Base-by-base conservation (phyloP, 768 basidiomycete species). In the Kondoa subrosea region DNA sequence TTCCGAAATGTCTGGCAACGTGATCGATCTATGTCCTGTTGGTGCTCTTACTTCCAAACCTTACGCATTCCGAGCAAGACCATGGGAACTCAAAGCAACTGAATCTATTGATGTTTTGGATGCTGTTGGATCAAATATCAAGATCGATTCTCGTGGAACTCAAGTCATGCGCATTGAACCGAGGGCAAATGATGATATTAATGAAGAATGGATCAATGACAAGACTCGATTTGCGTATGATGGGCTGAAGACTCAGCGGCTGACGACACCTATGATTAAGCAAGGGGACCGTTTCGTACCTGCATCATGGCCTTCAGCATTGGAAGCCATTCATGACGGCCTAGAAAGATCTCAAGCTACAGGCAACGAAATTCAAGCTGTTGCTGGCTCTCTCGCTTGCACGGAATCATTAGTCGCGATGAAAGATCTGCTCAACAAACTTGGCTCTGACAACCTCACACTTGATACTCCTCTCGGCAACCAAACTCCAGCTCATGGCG, bases 131-230 rank as follows among this genome's bases (percentile, higher is more conserved):
- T 91, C 88, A 70, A 97, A 96, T 77, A 95, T 99, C 77, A 87
- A 91, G 58, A 82, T 99, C 66, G 92, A 99, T 77, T 92, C 92
- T 40, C 84, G 93, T 34, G 91, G 91, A 56, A 87, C 93, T 2
- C 85, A 89, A 77, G 93, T 97, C 71, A 97, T 97, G 92, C 86
- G 95, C 63, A 83, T 99, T 72, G 91, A 95, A 75, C 95, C 95
- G 1, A 84, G 88, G 74, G 88, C 89, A 63, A 97, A 96, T 76
- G 95, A 97, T 77, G 89, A 95, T 72, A 86, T 99, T 71, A 99
- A 99, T 77, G 95, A 99, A 80, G 95, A 99, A 78, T 97, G 95
- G 95, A 93, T 99, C 77, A 91, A 83, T 77, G 95, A 99, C 82
- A 99, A 99, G 83, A 91, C 93, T 1, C 88, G 95, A 67, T 91